phyloP scores from a whole-genome alignment of 2,329 filamentous ascomycete genomes.

The Fusarium mundagurra region DNA sequence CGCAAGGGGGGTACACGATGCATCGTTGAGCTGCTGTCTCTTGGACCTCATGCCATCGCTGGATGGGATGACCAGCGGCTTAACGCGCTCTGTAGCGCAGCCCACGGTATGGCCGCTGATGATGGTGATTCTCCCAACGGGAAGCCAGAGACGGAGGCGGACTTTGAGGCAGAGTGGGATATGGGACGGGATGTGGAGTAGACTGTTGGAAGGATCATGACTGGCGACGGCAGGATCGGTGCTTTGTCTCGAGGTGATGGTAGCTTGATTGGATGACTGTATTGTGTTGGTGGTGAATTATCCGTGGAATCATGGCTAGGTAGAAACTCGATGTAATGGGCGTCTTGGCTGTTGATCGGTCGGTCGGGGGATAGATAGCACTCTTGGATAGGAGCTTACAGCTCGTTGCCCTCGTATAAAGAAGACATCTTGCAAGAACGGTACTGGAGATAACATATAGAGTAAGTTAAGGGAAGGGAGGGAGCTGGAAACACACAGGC shows the following conservation, averaged over 20 bases:
- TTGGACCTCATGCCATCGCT: no score
- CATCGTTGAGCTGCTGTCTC: not conserved
- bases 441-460: not conserved
- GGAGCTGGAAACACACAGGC: no score
- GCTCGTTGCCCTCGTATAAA: not conserved
- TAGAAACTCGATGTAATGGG: no score
- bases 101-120: not conserved
- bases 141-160: not conserved
- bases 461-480: no score
- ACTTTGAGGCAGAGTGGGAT: not conserved
- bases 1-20: not conserved
- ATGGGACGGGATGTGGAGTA: not conserved
- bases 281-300: not conserved
- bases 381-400: no score
- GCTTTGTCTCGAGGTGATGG: not conserved
- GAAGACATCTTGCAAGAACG: not conserved
- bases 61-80: not conserved
- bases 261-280: not conserved
- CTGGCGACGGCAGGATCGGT: not conserved
- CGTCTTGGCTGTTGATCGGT: no score
- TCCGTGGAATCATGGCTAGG: not conserved
- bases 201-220: not conserved
- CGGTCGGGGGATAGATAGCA: no score
- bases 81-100: not conserved
- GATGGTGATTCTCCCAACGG: not conserved